Base-by-base conservation (phyloP, 1,284 basidiomycete species). In the Sphaerobolus stellatus region DNA sequence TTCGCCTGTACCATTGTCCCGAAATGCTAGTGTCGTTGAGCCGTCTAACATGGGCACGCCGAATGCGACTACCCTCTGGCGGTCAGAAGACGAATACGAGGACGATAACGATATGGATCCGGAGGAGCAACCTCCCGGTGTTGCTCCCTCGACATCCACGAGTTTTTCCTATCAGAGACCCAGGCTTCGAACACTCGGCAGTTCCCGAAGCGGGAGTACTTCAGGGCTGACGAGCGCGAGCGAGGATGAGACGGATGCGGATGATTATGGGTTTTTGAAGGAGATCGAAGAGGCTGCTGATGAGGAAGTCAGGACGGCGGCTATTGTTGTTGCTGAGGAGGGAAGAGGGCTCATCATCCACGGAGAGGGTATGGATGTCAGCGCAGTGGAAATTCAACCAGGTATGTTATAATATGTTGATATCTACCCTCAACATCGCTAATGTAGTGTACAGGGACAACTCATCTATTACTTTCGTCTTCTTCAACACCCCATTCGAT, bases 381-480 rank as follows among this genome's bases (percentile, higher is more conserved):
- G 73, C 2, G 79, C 85, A 49, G 73, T 92, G 13, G 78, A 83
- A 52, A 80, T 88, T 34, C 80, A 83, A 54, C 76, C 83, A 65
- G 90, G 89, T 91, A 54, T 38, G 44, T 36, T 54, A 55, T 51
- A 8, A 34, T 50, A 52, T 28, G 25, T 28, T 13, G 30, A 47
- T 50, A 59, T 61, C 50, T 20, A 52, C 38, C 58, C 34, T 46
- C 48, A n/a, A 50, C n/a, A 51, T 55, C 56, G 49, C 53, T 40
- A 46, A 49, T 41, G 33, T 50, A 27, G 44, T 38, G 24, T 47
- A 33, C 66, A 93, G 93, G 88, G 33, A 92, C 92, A 20, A 97
- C 94, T 0, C 94, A 97, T 75, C 78, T 97, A 48, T 78, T 96
- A 44, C 81, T 97, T 49, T 83, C 88, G 18, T 84, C 84, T 16